phyloP scores from a whole-genome alignment of 305 asterid genomes.

The Fraxinus latifolia region DNA sequence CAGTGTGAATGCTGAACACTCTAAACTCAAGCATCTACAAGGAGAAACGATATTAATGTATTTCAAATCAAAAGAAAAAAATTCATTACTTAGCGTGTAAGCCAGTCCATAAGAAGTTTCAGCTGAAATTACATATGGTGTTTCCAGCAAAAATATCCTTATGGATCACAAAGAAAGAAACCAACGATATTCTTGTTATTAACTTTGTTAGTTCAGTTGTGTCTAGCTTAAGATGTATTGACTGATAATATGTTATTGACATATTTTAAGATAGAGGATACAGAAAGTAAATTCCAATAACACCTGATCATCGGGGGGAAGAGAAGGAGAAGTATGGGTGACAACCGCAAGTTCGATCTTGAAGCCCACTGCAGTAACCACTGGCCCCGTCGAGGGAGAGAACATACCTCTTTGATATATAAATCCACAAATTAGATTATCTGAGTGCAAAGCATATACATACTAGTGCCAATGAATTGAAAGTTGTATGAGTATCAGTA shows the following conservation, averaged over 20 bases:
- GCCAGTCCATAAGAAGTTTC: neutral
- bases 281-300: slow-evolving; percentile 6
- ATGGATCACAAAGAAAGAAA: neutral
- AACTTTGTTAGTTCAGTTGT: neutral
- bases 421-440: slow-evolving; percentile 25
- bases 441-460: slow-evolving; percentile 4
- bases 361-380: slow-evolving; percentile 82
- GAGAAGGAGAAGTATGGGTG: slow-evolving; percentile 73
- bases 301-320: slow-evolving; percentile 93
- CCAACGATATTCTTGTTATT: neutral
- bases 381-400: slow-evolving; percentile 90
- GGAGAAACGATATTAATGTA: neutral
- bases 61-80: neutral
- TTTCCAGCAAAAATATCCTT: neutral
- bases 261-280: slow-evolving; percentile 2
- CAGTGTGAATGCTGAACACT: slow-evolving; percentile 53
- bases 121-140: neutral
- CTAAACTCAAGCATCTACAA: slow-evolving; percentile 88
- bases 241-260: neutral
- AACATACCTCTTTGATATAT: slow-evolving; percentile 48
- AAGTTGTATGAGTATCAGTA: neutral
- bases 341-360: slow-evolving; percentile 85
- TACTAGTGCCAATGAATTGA: neutral
- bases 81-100: too few species aligned
- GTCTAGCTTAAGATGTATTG: slow-evolving; percentile 15